These are phyloP conservation scores for Emmonsiellopsis sp. DNA, from an alignment of 2,329 filamentous ascomycete species.

Conservation along the genomic window DNA sequence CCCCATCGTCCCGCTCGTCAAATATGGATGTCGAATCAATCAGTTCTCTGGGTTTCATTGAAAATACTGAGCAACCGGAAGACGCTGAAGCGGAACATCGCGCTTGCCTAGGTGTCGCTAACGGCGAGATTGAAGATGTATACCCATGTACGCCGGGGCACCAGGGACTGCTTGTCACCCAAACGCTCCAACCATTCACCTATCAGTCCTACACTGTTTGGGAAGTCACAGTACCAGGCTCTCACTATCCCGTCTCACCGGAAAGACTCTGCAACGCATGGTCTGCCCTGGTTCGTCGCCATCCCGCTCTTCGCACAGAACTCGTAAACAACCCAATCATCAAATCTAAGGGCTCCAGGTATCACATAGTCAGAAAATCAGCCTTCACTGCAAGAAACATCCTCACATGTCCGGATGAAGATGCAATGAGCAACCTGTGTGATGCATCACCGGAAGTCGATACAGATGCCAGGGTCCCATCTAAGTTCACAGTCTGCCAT, in stretches of 20 bases:
- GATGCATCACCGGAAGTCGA: neutral
- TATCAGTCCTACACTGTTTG: slow-evolving; percentile 7
- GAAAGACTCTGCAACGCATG: neutral
- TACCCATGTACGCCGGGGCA: slow-evolving; percentile 8
- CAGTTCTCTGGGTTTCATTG: neutral
- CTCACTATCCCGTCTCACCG: neutral
- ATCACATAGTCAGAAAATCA: neutral
- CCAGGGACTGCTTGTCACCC: slow-evolving; percentile 4
- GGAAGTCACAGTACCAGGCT: slow-evolving; percentile 3
- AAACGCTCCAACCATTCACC: neutral
- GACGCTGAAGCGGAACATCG: neutral
- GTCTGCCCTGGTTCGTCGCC: neutral
- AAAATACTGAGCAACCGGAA: neutral
- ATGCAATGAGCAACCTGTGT: neutral
- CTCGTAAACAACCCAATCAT: neutral
- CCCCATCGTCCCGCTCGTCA: neutral
- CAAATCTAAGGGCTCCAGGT: neutral
- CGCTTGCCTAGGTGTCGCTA: neutral
- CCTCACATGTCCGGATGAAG: neutral
- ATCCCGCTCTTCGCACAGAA: neutral
- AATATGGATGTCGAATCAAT: neutral
- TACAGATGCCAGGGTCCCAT: neutral
- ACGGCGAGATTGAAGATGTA: slow-evolving; percentile 2
- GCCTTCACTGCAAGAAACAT: neutral
- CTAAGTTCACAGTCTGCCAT: slow-evolving; percentile 8